Evolutionary conservation across 176 grass and related monocot species (phyloP).

Genomic region (Saccharum officinarum): DNA sequence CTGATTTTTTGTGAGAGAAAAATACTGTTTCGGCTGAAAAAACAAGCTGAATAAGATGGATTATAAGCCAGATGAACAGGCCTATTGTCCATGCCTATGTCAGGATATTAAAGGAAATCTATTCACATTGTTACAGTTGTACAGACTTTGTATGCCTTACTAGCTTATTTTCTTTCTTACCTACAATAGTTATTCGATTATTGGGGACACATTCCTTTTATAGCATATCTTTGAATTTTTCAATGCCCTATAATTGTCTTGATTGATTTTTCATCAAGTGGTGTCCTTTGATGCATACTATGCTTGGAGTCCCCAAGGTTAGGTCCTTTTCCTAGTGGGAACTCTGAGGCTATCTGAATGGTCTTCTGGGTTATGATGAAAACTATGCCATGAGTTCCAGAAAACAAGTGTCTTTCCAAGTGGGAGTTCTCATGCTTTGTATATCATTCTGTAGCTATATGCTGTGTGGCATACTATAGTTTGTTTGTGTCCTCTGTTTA

Average conservation of each 20-base stretch:
- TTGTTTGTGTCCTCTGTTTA: background rate
- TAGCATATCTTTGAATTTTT: conserved; percentile 4
- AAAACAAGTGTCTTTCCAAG: background rate
- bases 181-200: conserved; percentile 13
- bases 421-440: background rate
- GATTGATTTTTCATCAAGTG: conserved; percentile 17
- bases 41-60: no score
- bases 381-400: background rate
- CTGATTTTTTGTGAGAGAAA: no score
- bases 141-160: background rate
- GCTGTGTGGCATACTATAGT: conserved; percentile 4
- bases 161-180: conserved; percentile 17
- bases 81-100: background rate
- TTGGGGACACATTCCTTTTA: background rate
- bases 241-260: background rate
- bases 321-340: background rate
- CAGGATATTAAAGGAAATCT: background rate
- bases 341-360: background rate
- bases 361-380: conserved; percentile 10
- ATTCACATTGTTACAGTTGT: background rate
- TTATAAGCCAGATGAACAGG: no score
- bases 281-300: conserved; percentile 9
- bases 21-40: no score
- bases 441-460: conserved; percentile 10
- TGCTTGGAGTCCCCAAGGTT: background rate